A percentile compares a stretch with the other conserved stretches of the same genome.
Evolutionary conservation across 139 green algal species (phyloP).

Genomic region (Micromonas pusilla): DNA sequence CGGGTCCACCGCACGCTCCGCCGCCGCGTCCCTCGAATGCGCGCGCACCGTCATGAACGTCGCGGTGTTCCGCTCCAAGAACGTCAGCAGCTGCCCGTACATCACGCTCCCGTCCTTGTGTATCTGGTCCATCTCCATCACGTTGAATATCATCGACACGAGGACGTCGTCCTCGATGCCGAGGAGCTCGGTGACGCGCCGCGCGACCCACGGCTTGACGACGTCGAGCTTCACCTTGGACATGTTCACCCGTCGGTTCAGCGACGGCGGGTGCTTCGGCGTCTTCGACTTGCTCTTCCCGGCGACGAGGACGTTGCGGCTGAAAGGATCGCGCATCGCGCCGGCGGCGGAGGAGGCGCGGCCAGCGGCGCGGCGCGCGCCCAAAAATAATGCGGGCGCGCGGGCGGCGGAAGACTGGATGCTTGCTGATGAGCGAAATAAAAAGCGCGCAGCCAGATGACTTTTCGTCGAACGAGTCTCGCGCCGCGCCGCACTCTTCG

Average conservation of each 20-base stretch:
- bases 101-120: slow-evolving; percentile 51
- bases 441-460: too few species aligned
- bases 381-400: too few species aligned
- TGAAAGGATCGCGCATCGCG: not conserved
- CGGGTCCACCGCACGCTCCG: too few species aligned
- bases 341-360: too few species aligned
- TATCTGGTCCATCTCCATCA: slow-evolving; percentile 55
- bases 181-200: slow-evolving; percentile 85
- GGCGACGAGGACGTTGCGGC: not conserved
- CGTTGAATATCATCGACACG: slow-evolving; percentile 80
- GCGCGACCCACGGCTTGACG: slow-evolving; percentile 88
- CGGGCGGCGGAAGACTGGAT: too few species aligned
- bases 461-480: too few species aligned
- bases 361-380: too few species aligned
- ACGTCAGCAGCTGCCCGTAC: slow-evolving; percentile 74
- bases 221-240: slow-evolving; percentile 75
- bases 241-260: slow-evolving; percentile 60
- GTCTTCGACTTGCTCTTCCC: not conserved
- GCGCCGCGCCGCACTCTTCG: too few species aligned
- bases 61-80: slow-evolving; percentile 84
- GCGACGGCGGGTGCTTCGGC: not conserved
- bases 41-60: slow-evolving; percentile 62
- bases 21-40: too few species aligned
- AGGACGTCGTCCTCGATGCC: slow-evolving; percentile 92
- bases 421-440: too few species aligned